Evolutionary conservation across 208 protist species (phyloP), one percentile per base, ranked within the genome.

Genomic region (Acanthamoeba healyi): DNA sequence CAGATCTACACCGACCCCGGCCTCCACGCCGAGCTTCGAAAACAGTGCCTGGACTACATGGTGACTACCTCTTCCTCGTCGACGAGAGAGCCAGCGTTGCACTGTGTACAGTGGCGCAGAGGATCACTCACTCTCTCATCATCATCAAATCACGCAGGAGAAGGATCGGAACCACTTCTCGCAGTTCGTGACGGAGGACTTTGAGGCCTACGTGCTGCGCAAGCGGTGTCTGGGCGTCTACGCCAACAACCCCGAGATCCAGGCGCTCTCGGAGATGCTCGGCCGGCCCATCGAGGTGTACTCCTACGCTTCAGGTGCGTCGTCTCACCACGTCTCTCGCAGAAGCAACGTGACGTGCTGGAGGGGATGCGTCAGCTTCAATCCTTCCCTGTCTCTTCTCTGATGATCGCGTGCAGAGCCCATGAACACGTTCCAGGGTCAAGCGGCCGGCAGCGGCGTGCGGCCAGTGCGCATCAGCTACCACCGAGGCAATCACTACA

Each of bases 401-500:
- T 36, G 17, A 54, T 10, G 40, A 34, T 74, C 22, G 24, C 4
- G 4, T 36, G 26, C 92, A 58, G 96, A 96, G 42, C 95, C 95
- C 19, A 94, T 97, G 3, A 97, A 97, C 56, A 95, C 96, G 15
- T 97, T 97, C 77, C 95, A 97, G 34, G 88, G 72, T n/a, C n/a
- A n/a, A 0, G 34, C 26, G 5, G 24, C 12, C 36, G 54, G 4
- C 58, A 67, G 36, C 26, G 40, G 26, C 63, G 94, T 36, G 46
- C 58, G 36, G 32, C 96, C 96, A 58, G 95, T 97, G 29, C 79
- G 94, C 38, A 61, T 97, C 29, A 96, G 86, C 42, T 97, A 97
- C 56, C 95, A 94, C 49, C 38, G 81, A 65, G 81, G 81, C n/a
- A 89, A 89, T 24, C 81, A 89, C 38, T 89, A 89, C 81, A 89